Base-by-base conservation (phyloP, 768 basidiomycete species). In the Cubamyces sp. region DNA sequence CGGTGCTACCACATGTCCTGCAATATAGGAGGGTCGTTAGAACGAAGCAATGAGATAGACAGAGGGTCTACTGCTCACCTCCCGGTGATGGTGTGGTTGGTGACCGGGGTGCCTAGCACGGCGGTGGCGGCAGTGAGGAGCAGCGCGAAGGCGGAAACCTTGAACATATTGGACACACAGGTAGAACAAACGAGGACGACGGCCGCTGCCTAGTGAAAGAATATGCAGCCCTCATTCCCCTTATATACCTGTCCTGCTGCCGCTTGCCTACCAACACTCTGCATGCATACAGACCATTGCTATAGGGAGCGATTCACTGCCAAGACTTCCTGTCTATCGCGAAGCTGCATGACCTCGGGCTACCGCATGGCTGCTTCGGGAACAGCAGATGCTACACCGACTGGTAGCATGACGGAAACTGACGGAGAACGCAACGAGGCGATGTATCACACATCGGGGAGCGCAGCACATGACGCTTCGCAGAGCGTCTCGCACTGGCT, bases 1-100 rank as follows among this genome's bases (percentile, higher is more conserved):
- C 73, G 57, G 62, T 62, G 9, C 74, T 77, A 52, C 79, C 81
- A 60, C 82, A 83, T 16, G 61, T 60, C 66, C 78, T 79, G 54
- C n/a, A 56, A 41, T 8, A 9, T 16, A 6, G 21, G 7, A 21
- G 47, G 5, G 5, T 14, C 9, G 11, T 51, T 43, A 55, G 42
- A 18, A 48, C 28, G 1, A 3, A 28, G 18, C 3, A 0, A 8
- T 42, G 14, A 14, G 16, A 9, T 3, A 23, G 16, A 30, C 6
- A 21, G 39, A 3, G 62, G 73, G 75, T 39, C 21, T 48, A 43
- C 15, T 25, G 19, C 57, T 12, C 3, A 53, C 58, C 50, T 60
- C 14, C 18, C 21, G 19, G 58, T 34, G 43, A 47, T 15, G 47
- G 40, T 37, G 34, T 16, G 12, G 28, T 41, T 64, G 52, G 39